These are phyloP conservation scores for Pestalotiopsis sp. DNA, from an alignment of 2,329 filamentous ascomycete species.

Conservation along the genomic window DNA sequence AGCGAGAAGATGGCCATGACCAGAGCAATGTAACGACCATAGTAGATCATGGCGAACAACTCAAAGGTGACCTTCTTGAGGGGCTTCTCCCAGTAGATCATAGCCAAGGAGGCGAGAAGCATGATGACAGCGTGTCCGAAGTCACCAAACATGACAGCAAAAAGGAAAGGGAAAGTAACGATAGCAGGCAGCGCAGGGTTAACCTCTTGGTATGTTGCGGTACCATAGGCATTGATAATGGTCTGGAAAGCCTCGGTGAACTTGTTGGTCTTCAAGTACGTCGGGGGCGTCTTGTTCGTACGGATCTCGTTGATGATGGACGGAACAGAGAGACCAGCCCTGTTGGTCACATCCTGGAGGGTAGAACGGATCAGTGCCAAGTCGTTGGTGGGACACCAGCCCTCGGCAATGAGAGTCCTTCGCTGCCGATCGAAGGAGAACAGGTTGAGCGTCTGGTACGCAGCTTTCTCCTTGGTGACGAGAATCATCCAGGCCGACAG, in stretches of 20 bases:
- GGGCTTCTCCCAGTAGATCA: slow-evolving; percentile 96
- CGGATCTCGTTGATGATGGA: slow-evolving; percentile 98
- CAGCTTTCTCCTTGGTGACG: slow-evolving; percentile 96
- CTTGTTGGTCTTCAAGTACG: slow-evolving; percentile 97
- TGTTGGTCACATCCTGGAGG: slow-evolving; percentile 93
- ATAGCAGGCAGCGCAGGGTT: slow-evolving; percentile 95
- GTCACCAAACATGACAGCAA: slow-evolving; percentile 99
- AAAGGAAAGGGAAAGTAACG: slow-evolving; percentile 98
- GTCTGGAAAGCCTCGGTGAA: slow-evolving; percentile 98
- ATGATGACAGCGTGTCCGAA: slow-evolving; percentile 93
- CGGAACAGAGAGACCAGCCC: slow-evolving; percentile 92
- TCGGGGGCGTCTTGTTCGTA: slow-evolving; percentile 96
- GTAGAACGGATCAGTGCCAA: slow-evolving; percentile 88
- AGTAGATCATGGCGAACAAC: slow-evolving; percentile 97
- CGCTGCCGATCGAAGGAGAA: slow-evolving; percentile 96
- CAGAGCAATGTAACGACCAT: slow-evolving; percentile 96
- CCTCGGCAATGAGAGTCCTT: slow-evolving; percentile 95
- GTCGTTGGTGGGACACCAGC: slow-evolving; percentile 94
- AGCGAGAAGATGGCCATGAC: slow-evolving; percentile 98
- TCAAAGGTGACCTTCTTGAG: slow-evolving; percentile 93
- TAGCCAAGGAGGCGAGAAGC: slow-evolving; percentile 78
- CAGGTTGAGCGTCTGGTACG: slow-evolving; percentile 92
- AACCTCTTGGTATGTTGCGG: slow-evolving; percentile 94
- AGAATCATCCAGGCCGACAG: slow-evolving; percentile 97
- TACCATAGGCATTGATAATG: slow-evolving; percentile 98